phyloP scores from a whole-genome alignment of 441 rosid species.

The Flueggea neowawraea region DNA sequence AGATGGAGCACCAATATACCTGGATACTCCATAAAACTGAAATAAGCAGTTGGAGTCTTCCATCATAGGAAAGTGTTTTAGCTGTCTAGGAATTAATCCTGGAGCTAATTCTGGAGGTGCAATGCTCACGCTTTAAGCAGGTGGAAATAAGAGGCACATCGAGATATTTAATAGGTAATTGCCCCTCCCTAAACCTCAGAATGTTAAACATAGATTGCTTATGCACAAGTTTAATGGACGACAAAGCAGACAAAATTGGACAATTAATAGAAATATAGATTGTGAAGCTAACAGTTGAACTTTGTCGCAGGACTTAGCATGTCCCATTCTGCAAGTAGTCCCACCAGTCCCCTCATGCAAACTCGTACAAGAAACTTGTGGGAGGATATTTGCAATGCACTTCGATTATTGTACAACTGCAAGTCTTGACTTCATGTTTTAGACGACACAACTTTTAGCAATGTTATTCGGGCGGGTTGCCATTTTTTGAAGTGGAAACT shows the following conservation, averaged over 20 bases:
- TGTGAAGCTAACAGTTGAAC: conserved; percentile 69
- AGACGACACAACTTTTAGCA: conserved; percentile 69
- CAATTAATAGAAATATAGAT: conserved; percentile 42
- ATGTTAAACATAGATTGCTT: too few species aligned
- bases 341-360: conserved; percentile 84
- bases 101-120: too few species aligned
- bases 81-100: too few species aligned
- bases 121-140: too few species aligned
- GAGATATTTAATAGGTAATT: too few species aligned
- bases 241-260: conserved; percentile 89
- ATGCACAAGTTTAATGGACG: conserved; percentile 96
- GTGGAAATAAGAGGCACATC: too few species aligned
- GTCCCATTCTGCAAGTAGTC: conserved; percentile 81
- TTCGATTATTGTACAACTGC: conserved; percentile 94
- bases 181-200: too few species aligned
- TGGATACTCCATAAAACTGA: too few species aligned
- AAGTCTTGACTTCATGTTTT: conserved; percentile 73
- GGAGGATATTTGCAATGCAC: conserved; percentile 84
- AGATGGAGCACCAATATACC: too few species aligned
- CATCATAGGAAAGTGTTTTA: too few species aligned
- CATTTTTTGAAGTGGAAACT: not conserved
- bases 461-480: conserved; percentile 76
- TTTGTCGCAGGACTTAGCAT: conserved; percentile 99
- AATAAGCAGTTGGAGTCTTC: too few species aligned
- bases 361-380: conserved; percentile 87